Base-by-base conservation (phyloP, 129 eudicot genomes). In the Saussurea involucrata region DNA sequence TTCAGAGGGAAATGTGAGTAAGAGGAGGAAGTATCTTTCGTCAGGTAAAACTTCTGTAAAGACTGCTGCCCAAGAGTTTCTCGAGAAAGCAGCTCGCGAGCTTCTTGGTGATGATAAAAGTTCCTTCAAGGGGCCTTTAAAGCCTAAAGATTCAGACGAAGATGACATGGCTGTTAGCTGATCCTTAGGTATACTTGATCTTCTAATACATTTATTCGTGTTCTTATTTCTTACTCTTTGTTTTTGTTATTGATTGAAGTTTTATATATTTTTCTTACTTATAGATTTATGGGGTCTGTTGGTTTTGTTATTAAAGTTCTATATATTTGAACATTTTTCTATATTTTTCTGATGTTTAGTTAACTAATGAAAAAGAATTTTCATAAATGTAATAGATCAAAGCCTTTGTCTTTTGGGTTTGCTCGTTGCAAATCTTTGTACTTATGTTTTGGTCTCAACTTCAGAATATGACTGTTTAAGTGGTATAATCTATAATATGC, bases 41-140 rank as follows among this genome's bases (percentile, higher is more conserved):
- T 25, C 87, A 11, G 89, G 69, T 69, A 87, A 85, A 67, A 80
- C 82, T 64, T 89, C 97, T 73, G 97, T 89, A 64, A 88, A 81
- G 75, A 69, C 91, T 74, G 98, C 95, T 81, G 92, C 98, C 5
- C 89, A 95, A 58, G 99, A 95, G 31, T 95, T 95, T 87, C 99
- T 95, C 68, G 94, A 92, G 49, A 95, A 95, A 89, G 99, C 99
- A 58, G 78, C 95, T 5, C 87, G 88, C 64, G 99, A 95, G 80
- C 96, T 95, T 72, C 97, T 95, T 63, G 96, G 96, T 81, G 96
- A 92, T 55, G 82, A 80, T 66, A 82, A 85, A 63, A 82, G 87
- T 58, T 86, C 90, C 49, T 58, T 89, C 18, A 86, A 84, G 86
- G 99, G 99, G 79, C 97, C 97, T 82, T 40, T 95, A 36, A 86